Evolutionary conservation across 116 monocot species (phyloP).

Genomic region (Trichopus zeylanicus): DNA sequence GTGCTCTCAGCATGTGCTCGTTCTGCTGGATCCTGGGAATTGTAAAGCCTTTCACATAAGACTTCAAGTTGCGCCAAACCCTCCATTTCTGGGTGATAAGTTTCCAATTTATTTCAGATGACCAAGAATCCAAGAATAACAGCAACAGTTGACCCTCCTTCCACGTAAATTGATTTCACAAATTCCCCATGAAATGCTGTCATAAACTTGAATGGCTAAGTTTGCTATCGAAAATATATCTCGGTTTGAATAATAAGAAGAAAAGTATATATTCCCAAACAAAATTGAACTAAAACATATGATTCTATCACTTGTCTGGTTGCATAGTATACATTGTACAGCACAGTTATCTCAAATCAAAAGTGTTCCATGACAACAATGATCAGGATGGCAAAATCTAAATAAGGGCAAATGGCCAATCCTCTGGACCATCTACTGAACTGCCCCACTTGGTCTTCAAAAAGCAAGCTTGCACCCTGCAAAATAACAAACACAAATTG

Average conservation of each 20-base stretch:
- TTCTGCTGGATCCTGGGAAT: constrained; percentile 91
- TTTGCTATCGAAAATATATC: constrained; percentile 14
- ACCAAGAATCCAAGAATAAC: constrained; percentile 46
- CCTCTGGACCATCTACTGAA: constrained; percentile 22
- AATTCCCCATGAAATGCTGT: constrained; percentile 34
- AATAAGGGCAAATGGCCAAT: constrained; percentile 43
- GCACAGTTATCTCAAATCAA: constrained; percentile 46
- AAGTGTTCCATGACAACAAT: constrained; percentile 62
- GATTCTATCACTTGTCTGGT: constrained; percentile 30
- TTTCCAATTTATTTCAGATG: constrained; percentile 33
- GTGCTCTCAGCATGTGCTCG: constrained; percentile 90
- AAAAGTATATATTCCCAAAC: constrained; percentile 18
- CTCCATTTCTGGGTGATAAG: constrained; percentile 49
- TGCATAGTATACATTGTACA: constrained; percentile 70
- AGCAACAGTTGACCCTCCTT: constrained; percentile 35
- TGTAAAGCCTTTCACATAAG: constrained; percentile 97
- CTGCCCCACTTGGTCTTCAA: constrained; percentile 14
- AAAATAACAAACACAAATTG: constrained; percentile 14
- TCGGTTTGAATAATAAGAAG: constrained; percentile 31
- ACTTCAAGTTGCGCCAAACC: constrained; percentile 94
- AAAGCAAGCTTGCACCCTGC: constrained; percentile 31
- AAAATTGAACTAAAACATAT: constrained; percentile 40
- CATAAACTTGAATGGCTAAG: constrained; percentile 35
- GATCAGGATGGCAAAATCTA: constrained; percentile 66
- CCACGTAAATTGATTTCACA: constrained; percentile 38